phyloP scores from a whole-genome alignment of 371 early-diverging fungal species.

The Mortierella sp. region DNA sequence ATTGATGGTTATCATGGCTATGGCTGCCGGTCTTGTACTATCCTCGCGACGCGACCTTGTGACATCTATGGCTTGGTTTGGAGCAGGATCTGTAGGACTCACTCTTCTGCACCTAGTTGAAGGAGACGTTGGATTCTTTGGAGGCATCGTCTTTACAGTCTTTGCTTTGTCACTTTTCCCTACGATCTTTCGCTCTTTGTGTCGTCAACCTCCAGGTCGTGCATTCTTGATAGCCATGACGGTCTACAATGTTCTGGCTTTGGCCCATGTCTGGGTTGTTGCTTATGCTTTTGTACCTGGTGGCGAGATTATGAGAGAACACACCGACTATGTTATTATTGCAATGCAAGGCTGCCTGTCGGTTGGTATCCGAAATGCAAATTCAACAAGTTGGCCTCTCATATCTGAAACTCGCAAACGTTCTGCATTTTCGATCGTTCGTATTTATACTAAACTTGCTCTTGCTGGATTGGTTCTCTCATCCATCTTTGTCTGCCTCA shows the following conservation, averaged over 20 bases:
- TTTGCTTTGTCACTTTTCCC: slow-evolving; percentile 75
- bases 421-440: slow-evolving; percentile 28
- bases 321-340: slow-evolving; percentile 76
- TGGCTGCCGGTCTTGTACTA: slow-evolving; percentile 68
- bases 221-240: slow-evolving; percentile 73
- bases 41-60: slow-evolving; percentile 69
- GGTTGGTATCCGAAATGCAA: slow-evolving; percentile 64
- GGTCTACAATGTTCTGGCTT: slow-evolving; percentile 74
- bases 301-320: slow-evolving; percentile 82
- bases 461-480: slow-evolving; percentile 29
- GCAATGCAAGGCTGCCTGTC: slow-evolving; percentile 65
- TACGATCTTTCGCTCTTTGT: slow-evolving; percentile 68
- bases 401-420: slow-evolving; percentile 22
- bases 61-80: slow-evolving; percentile 71
- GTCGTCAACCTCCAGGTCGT: slow-evolving; percentile 74
- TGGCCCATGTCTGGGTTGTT: slow-evolving; percentile 85
- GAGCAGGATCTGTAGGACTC: slow-evolving; percentile 64
- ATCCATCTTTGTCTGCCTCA: slow-evolving; percentile 27
- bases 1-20: slow-evolving; percentile 70
- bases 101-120: slow-evolving; percentile 68
- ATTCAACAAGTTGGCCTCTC: slow-evolving; percentile 31
- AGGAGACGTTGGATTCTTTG: slow-evolving; percentile 75
- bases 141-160: slow-evolving; percentile 74
- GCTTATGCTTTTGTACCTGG: slow-evolving; percentile 90
- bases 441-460: slow-evolving; percentile 23